phyloP scores from a whole-genome alignment of 257 asterid genomes.

The Solanum tarapatanum region DNA sequence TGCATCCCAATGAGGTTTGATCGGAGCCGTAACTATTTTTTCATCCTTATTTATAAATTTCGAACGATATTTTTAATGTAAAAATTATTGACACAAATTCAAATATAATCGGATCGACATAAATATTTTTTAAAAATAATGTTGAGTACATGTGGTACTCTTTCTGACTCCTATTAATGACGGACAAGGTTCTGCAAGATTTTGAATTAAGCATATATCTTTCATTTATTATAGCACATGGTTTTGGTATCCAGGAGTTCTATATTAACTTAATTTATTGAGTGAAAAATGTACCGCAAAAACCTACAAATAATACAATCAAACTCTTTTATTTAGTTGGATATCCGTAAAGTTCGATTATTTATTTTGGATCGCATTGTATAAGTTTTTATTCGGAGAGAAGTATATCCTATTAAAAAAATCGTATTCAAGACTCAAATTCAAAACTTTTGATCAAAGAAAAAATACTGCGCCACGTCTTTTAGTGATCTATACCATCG shows the following conservation, averaged over 20 bases:
- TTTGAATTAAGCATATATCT: not conserved
- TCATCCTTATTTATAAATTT: not conserved
- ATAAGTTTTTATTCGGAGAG: rapidly evolving
- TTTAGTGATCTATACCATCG: not conserved
- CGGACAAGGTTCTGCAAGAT: not conserved
- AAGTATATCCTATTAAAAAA: no score
- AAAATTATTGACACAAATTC: not conserved
- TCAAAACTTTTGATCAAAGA: rapidly evolving
- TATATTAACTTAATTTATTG: not conserved
- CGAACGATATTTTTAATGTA: no score
- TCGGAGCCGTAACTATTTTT: not conserved
- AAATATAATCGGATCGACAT: not conserved
- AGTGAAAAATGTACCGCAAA: not conserved
- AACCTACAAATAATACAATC: not conserved
- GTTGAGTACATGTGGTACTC: not conserved
- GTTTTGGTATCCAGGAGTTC: not conserved
- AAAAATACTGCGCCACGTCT: not conserved
- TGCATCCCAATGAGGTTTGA: not conserved
- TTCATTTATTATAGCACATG: not conserved
- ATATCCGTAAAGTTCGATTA: no score
- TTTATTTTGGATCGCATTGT: no score
- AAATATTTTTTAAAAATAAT: not conserved
- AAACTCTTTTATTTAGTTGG: not conserved
- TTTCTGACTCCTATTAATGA: not conserved
- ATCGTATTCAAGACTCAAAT: rapidly evolving